Percentiles rank a stretch among this genome's conserved stretches.
phyloP scores from a whole-genome alignment of 2,329 filamentous ascomycete genomes.

The Penicillium aurantiogriseum region DNA sequence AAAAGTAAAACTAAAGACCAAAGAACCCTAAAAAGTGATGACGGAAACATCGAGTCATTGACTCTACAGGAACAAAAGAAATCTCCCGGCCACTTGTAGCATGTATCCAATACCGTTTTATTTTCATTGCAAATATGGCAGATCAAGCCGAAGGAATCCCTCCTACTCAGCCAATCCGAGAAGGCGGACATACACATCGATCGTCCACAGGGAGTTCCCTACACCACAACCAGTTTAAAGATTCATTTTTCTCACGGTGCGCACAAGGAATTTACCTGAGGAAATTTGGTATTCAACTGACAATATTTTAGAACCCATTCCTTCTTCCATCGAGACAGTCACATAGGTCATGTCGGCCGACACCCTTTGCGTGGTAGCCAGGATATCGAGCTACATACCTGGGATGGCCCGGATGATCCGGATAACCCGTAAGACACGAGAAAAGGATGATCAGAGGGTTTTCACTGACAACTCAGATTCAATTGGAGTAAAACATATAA shows the following conservation, averaged over 20 bases:
- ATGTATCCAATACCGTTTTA: too few species aligned
- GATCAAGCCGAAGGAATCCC: background rate
- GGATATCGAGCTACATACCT: constrained; percentile 32
- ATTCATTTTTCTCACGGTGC: constrained; percentile 25
- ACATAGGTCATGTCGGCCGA: constrained; percentile 26
- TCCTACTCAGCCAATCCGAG: background rate
- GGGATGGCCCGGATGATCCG: constrained; percentile 30
- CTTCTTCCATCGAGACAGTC: constrained; percentile 25
- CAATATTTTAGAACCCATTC: constrained; percentile 18
- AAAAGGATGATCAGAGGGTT: background rate
- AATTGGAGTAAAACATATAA: constrained; percentile 45
- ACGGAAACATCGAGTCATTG: constrained; percentile 8
- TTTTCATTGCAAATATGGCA: background rate
- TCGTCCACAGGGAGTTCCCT: constrained; percentile 22
- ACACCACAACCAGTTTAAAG: constrained; percentile 27
- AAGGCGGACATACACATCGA: constrained; percentile 5
- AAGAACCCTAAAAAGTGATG: background rate
- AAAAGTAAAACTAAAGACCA: background rate
- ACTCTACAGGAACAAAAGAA: constrained; percentile 4
- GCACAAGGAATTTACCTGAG: background rate
- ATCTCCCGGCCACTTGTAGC: background rate
- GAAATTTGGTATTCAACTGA: background rate
- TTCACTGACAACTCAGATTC: constrained; percentile 29
- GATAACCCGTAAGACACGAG: constrained; percentile 28
- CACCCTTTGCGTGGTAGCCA: constrained; percentile 22